These are phyloP conservation scores for Stephanodiscus minutulus DNA, from an alignment of 108 stramenopile species.

Conservation along the genomic window DNA sequence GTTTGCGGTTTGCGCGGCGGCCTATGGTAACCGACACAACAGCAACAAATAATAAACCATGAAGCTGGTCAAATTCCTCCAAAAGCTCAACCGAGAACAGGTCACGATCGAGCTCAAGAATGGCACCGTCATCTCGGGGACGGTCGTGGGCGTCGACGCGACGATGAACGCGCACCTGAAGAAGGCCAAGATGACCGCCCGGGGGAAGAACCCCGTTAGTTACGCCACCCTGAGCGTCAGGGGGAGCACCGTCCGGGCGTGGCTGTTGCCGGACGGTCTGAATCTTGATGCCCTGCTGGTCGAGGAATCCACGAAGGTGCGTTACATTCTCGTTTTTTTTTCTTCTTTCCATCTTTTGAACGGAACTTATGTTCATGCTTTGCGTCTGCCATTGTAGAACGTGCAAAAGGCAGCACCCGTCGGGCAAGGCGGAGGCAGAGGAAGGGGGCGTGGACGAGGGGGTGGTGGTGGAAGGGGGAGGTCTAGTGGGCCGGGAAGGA, in stretches of 20 bases:
- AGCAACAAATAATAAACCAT: constrained; percentile 42
- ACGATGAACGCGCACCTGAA: constrained; percentile 99
- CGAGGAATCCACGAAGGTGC: constrained; percentile 93
- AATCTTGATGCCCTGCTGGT: constrained; percentile 97
- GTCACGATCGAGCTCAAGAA: constrained; percentile 99
- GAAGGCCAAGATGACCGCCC: constrained; percentile 95
- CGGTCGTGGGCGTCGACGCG: constrained; percentile 96
- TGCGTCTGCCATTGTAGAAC: constrained; percentile 10
- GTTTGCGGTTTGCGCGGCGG: too few species aligned
- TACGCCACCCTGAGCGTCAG: constrained; percentile 92
- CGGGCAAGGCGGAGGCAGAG: constrained; percentile 44
- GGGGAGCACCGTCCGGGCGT: constrained; percentile 93
- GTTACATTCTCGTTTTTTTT: constrained; percentile 16
- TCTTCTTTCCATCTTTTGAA: too few species aligned
- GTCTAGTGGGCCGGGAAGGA: constrained; percentile 20
- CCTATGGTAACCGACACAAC: too few species aligned
- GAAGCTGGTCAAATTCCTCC: constrained; percentile 96
- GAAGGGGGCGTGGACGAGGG: constrained; percentile 68
- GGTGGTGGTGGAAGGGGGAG: constrained; percentile 25
- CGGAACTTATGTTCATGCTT: background rate
- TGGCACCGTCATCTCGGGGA: constrained; percentile 96
- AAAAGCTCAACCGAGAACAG: constrained; percentile 96
- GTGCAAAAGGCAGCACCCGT: constrained; percentile 57
- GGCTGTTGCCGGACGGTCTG: constrained; percentile 96
- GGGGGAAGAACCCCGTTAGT: constrained; percentile 88